Evolutionary conservation across 805 yeast genomes (phyloP), one percentile per base, ranked within the genome.

Genomic region (Candida tallmaniae): DNA sequence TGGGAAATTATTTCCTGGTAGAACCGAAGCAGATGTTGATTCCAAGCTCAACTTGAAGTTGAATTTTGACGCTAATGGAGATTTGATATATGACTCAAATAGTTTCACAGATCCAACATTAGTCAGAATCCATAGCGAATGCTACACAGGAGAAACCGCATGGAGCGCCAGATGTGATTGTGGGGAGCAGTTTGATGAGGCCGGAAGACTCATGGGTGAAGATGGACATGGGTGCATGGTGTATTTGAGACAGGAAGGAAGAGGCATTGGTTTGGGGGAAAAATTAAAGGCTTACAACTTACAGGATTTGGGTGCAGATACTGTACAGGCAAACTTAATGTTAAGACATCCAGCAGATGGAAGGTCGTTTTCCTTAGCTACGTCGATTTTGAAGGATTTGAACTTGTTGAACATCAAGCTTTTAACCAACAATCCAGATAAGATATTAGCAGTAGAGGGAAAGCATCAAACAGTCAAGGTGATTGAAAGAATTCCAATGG

Each of bases 141-240:
- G 99, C 60, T 93, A 90, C 64, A 93, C 99, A 0, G 99, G 99
- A 3, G 99, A 93, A 55, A 93, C 97, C 1, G 97, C 97, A 7
- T 93, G 99, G 98, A 79, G 90, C 39, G 97, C 99, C 1, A 74
- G 99, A 36, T 93, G 99, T 60, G 99, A 93, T 60, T 93, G 99
- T 62, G 99, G 99, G 14, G 99, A 93, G 60, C 99, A 93, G 65
- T 85, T 93, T 50, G 97, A 93, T 59, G 96, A 94, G 60, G 97
- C 97, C 2, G 98, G 97, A 6, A 73, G 94, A 42, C 59, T 87
- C 27, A 93, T 93, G 90, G 95, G 95, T 5, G 65, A 72, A 38
- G 72, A 70, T 31, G 96, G 96, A 12, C 83, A 79, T 45, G 99
- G 99, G 15, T 89, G 95, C 48, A 88, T 93, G 32, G 97, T 93